These are phyloP conservation scores for Pistacia vera DNA, from an alignment of 345 rosid genomes.

Conservation along the genomic window DNA sequence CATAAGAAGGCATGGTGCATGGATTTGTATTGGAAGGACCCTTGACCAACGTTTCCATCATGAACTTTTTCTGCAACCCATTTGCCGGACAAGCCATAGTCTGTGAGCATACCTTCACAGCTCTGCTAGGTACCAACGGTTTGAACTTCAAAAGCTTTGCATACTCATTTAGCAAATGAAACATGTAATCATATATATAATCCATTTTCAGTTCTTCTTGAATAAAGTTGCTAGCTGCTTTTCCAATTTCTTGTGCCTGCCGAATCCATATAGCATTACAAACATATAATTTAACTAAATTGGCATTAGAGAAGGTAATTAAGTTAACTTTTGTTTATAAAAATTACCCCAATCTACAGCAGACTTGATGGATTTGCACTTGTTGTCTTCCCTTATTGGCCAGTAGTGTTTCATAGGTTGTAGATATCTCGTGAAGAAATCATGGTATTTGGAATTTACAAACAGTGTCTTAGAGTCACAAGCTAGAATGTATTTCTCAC, in stretches of 20 bases:
- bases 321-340: slow-evolving; percentile 52
- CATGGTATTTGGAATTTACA: slow-evolving; percentile 45
- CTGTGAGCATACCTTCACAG: slow-evolving; percentile 59
- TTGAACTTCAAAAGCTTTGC: slow-evolving; percentile 56
- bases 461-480: slow-evolving; percentile 50
- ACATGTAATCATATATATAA: slow-evolving; percentile 73
- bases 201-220: slow-evolving; percentile 65
- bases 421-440: slow-evolving; percentile 54
- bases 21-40: slow-evolving; percentile 47
- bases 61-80: slow-evolving; percentile 46
- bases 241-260: slow-evolving; percentile 70
- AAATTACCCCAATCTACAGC: slow-evolving; percentile 83
- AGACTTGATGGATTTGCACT: slow-evolving; percentile 71
- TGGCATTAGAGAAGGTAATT: neutral
- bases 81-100: slow-evolving; percentile 47
- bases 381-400: slow-evolving; percentile 60
- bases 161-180: slow-evolving; percentile 68
- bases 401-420: slow-evolving; percentile 61
- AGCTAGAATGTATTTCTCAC: slow-evolving; percentile 60
- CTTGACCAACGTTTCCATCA: slow-evolving; percentile 55
- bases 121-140: slow-evolving; percentile 48
- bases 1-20: slow-evolving; percentile 61
- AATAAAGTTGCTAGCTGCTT: slow-evolving; percentile 57
- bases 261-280: neutral
- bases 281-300: neutral